Conservation (phyloP, 176 grass and related monocot species). For the Musa itinerans region DNA sequence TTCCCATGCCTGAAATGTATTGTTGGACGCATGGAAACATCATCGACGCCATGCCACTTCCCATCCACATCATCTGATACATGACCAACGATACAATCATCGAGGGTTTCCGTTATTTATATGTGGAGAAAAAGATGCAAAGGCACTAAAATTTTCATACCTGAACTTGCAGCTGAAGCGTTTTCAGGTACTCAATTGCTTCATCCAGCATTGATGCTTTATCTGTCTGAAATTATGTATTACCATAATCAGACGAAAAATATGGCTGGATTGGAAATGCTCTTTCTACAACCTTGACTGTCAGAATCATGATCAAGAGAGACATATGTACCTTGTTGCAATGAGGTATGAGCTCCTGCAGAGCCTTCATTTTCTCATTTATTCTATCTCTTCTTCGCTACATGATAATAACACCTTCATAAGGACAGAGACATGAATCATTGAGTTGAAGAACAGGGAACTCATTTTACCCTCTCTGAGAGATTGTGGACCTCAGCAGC, state of each 20-base stretch:
- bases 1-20: conserved; percentile 53
- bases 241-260: neutral
- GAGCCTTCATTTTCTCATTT: conserved; percentile 91
- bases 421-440: neutral
- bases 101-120: neutral
- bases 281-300: neutral
- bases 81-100: neutral
- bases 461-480: conserved; percentile 61
- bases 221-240: conserved; percentile 40
- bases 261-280: no score
- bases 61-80: conserved; percentile 97
- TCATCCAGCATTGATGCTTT: conserved; percentile 98
- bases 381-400: conserved; percentile 96
- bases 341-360: conserved; percentile 93
- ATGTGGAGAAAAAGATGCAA: neutral
- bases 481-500: conserved; percentile 95
- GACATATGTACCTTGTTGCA: conserved; percentile 69
- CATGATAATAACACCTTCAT: conserved; percentile 11
- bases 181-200: conserved; percentile 91
- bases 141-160: conserved; percentile 13
- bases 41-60: conserved; percentile 64
- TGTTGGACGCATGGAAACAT: conserved; percentile 83
- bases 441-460: neutral
- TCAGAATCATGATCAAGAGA: neutral
- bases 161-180: conserved; percentile 90